Evolutionary conservation across 2,329 filamentous ascomycete species (phyloP).

Genomic region (Cladophialophora carrionii): DNA sequence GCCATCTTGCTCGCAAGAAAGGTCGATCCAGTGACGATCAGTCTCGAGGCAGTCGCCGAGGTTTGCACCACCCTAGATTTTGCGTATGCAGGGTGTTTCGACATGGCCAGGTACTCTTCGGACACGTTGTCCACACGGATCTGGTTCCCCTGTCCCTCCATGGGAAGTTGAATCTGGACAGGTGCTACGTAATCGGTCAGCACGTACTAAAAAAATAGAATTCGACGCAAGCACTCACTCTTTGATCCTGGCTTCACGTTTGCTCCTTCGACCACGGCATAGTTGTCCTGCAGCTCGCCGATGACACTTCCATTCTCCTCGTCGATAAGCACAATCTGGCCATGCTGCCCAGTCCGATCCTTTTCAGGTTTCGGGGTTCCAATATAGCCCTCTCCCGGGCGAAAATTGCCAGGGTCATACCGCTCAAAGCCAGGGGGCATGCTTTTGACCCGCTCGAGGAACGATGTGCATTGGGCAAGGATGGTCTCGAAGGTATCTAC

Average conservation of each 20-base stretch:
- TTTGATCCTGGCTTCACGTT: conserved; percentile 84
- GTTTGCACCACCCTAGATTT: conserved; percentile 84
- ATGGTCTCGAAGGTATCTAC: conserved; percentile 97
- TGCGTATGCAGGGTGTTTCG: conserved; percentile 87
- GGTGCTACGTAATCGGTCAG: conserved; percentile 47
- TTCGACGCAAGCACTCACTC: conserved; percentile 57
- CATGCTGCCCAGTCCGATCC: conserved; percentile 51
- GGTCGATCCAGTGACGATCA: conserved; percentile 86
- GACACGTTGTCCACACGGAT: conserved; percentile 54
- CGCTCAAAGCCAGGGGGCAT: conserved; percentile 55
- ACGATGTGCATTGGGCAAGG: conserved; percentile 94
- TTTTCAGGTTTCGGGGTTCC: conserved; percentile 40
- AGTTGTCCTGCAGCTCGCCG: conserved; percentile 83
- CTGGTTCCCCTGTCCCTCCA: conserved; percentile 52
- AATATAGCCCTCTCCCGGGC: conserved; percentile 77
- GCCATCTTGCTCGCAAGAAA: conserved; percentile 78
- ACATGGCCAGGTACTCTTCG: conserved; percentile 69
- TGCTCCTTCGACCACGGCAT: conserved; percentile 76
- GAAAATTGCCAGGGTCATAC: conserved; percentile 83
- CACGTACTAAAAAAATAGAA: conserved; percentile 1
- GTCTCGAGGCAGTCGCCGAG: conserved; percentile 81
- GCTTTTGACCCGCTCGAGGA: conserved; percentile 75
- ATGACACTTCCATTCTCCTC: conserved; percentile 96
- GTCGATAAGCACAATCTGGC: conserved; percentile 88
- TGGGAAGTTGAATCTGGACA: conserved; percentile 54